phyloP scores from a whole-genome alignment of 2,329 filamentous ascomycete genomes.

The Fusarium camptoceras region DNA sequence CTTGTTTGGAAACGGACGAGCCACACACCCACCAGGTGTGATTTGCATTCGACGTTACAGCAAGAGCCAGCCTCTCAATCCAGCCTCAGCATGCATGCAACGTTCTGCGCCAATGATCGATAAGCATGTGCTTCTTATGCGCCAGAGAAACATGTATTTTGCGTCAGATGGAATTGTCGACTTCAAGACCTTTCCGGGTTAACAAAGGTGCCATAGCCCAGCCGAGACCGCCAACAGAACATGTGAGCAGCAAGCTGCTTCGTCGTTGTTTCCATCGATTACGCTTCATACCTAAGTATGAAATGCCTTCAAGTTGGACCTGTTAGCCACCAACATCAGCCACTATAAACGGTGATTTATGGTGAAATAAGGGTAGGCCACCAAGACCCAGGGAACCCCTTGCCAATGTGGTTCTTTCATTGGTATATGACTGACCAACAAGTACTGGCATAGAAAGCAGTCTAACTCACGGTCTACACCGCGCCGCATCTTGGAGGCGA shows the following conservation, averaged over 20 bases:
- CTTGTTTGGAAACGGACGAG: conserved; percentile 19
- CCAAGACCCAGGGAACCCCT: background rate
- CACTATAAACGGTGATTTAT: background rate
- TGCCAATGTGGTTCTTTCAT: background rate
- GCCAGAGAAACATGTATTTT: conserved; percentile 2
- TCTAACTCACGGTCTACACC: background rate
- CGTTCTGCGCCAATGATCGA: conserved; percentile 12
- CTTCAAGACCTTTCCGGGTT: background rate
- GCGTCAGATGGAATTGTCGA: background rate
- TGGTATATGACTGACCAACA: background rate
- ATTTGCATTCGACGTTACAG: conserved; percentile 22
- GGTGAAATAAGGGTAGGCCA: background rate
- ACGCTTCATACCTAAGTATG: background rate
- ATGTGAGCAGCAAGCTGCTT: background rate
- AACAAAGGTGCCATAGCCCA: background rate
- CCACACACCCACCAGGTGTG: conserved; percentile 17
- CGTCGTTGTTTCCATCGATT: background rate
- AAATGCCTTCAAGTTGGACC: background rate
- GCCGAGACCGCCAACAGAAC: background rate
- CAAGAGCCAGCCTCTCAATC: conserved; percentile 18
- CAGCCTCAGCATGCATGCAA: conserved; percentile 42
- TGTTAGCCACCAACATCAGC: background rate
- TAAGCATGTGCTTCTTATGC: background rate
- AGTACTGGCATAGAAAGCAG: background rate
- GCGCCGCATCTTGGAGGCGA: background rate